Evolutionary conservation across 2,329 filamentous ascomycete species (phyloP), one percentile per base, ranked within the genome.

Genomic region (Fusarium fujikuroi): DNA sequence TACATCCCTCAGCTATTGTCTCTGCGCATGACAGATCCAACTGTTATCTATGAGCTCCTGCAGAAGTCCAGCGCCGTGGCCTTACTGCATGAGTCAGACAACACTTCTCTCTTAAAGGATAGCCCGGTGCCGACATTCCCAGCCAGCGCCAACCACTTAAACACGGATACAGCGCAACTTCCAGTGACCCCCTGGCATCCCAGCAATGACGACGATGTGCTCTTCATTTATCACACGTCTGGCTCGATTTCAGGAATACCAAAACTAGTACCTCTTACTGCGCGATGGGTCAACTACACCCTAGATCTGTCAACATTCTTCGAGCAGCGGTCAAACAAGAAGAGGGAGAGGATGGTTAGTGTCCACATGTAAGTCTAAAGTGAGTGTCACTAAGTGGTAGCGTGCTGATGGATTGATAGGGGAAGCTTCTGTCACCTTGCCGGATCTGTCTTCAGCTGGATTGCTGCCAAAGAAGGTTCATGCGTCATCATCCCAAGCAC

Each of bases 351-450:
- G 6, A 37, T 49, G 37, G 21, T 58, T 1, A 43, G 28, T 16
- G 19, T 67, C 12, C 30, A 63, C 7, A 57, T 66, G 61, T 70
- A 39, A 58, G 71, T 44, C 0, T 8, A 2, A 1, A 2, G 4
- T 2, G 5, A 11, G 3, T 11, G 5, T 9, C 1, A 2, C 7
- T 11, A 1, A 6, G 3, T 5, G 2, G 18, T 1, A 28, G 3
- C 2, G 15, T 49, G 25, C 47, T 75, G 8, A 76, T 4, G 36
- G 1, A 7, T 6, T 0, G 4, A 16, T 4, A 76, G 75, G 9
- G 75, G 75, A 16, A 75, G 64, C 32, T 75, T 76, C n/a, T 66
- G 64, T 6, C 75, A 76, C 40, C 62, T 71, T 18, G 75, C 56
- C 0, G 50, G 53, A 15, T 65, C 49, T 2, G 44, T 58, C 3